Conservation (phyloP, 148 eudicot genomes). For the Fallopia convolvulus region DNA sequence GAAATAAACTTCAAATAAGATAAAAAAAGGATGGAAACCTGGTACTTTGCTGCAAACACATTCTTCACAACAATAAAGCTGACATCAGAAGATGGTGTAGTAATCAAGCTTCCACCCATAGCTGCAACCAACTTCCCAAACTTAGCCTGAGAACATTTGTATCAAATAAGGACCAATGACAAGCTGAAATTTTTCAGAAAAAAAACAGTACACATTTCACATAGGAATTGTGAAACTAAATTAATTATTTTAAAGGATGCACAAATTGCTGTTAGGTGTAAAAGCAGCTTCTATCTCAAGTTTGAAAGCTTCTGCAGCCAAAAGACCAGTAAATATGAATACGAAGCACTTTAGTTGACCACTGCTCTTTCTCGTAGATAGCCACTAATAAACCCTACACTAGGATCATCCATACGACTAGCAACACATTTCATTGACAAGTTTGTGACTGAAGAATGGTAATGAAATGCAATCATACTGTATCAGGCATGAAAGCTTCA, state of each 20-base stretch:
- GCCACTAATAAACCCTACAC: not conserved
- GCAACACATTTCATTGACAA: not conserved
- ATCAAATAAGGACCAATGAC: not conserved
- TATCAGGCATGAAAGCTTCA: not conserved
- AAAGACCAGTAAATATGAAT: not conserved
- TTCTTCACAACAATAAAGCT: slow-evolving; percentile 83
- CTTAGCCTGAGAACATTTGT: slow-evolving; percentile 44
- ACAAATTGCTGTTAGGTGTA: not conserved
- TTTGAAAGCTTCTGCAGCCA: not conserved
- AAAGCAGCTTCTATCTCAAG: not conserved
- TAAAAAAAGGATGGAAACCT: slow-evolving; percentile 39
- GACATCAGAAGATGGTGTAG: slow-evolving; percentile 68
- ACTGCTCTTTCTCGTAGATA: not conserved
- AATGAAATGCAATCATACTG: not conserved
- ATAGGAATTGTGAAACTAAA: not conserved
- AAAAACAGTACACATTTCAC: not conserved
- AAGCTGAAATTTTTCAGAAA: not conserved
- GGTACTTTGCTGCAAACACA: slow-evolving; percentile 85
- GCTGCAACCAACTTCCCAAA: slow-evolving; percentile 65
- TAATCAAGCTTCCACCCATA: slow-evolving; percentile 75
- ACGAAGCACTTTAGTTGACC: not conserved
- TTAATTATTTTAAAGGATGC: not conserved
- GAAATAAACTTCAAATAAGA: slow-evolving; percentile 6
- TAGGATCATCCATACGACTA: not conserved
- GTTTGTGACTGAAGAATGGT: not conserved